Percentiles rank a stretch among this genome's conserved stretches.
These are phyloP conservation scores for Globisporangium nodosum DNA, from an alignment of 352 stramenopile species.

Conservation along the genomic window DNA sequence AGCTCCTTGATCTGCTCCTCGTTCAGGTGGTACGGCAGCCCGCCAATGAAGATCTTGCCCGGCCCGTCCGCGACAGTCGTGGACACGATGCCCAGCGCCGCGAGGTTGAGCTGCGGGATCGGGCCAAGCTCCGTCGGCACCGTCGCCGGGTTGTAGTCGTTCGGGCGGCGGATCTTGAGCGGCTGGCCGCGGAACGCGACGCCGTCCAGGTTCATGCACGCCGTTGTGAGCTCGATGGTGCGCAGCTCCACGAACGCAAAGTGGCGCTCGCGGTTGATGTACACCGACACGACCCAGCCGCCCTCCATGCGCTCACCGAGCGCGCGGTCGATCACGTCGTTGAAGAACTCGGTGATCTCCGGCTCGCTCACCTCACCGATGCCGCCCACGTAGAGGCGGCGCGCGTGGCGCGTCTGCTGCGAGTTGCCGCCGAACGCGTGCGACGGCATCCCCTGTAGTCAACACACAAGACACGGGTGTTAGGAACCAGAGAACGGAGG, in stretches of 20 bases:
- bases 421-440: constrained; percentile 25
- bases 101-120: constrained; percentile 87
- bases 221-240: constrained; percentile 94
- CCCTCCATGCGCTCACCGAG: constrained; percentile 71
- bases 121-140: constrained; percentile 84
- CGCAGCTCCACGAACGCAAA: constrained; percentile 98
- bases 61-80: constrained; percentile 94
- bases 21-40: constrained; percentile 95
- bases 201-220: constrained; percentile 95
- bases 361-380: constrained; percentile 77
- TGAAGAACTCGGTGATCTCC: constrained; percentile 91
- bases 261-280: constrained; percentile 95
- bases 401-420: constrained; percentile 94
- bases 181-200: constrained; percentile 92
- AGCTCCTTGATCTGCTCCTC: constrained; percentile 94
- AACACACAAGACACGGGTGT: constrained; percentile 3
- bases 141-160: constrained; percentile 94
- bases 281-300: constrained; percentile 84
- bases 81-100: constrained; percentile 93
- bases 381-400: constrained; percentile 96
- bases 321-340: constrained; percentile 87
- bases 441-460: background rate
- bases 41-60: constrained; percentile 98
- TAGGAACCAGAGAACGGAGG: background rate
- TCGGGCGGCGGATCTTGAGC: constrained; percentile 95